Percentiles rank a stretch among this genome's conserved stretches.
phyloP scores from a whole-genome alignment of 2,329 filamentous ascomycete genomes.

The Pestalotiopsis sp. region DNA sequence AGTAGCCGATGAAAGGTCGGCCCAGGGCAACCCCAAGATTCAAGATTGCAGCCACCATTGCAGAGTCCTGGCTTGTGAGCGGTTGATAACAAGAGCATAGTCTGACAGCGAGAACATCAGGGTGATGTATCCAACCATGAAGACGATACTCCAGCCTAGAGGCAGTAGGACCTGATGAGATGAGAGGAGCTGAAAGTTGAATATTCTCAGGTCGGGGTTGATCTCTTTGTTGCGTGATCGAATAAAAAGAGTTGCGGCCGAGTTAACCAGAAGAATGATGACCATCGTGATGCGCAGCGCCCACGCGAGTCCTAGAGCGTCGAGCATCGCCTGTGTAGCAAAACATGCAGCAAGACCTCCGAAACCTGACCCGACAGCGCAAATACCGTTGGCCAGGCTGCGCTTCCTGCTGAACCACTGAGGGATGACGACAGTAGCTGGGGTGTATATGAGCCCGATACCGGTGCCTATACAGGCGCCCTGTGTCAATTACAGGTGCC shows the following conservation, averaged over 20 bases:
- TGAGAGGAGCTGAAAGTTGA: slow-evolving; percentile 30
- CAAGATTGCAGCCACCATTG: background rate
- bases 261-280: background rate
- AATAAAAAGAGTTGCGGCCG: background rate
- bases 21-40: background rate
- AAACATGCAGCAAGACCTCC: slow-evolving; percentile 50
- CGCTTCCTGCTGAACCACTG: slow-evolving; percentile 66
- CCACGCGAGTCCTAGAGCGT: slow-evolving; percentile 58
- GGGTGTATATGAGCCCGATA: slow-evolving; percentile 63
- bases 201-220: background rate
- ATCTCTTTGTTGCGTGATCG: background rate
- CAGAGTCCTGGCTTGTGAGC: slow-evolving; percentile 43
- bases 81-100: slow-evolving; percentile 61
- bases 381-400: slow-evolving; percentile 62
- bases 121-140: slow-evolving; percentile 67
- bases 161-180: slow-evolving; percentile 55
- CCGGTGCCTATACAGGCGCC: slow-evolving; percentile 63
- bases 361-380: slow-evolving; percentile 59
- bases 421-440: slow-evolving; percentile 56
- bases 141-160: slow-evolving; percentile 60
- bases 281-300: slow-evolving; percentile 42
- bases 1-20: background rate
- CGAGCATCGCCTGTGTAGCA: slow-evolving; percentile 57
- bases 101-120: slow-evolving; percentile 66
- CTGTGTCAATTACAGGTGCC: slow-evolving; percentile 38